phyloP scores from a whole-genome alignment of 179 eudicot species.

The Silene vulgaris region DNA sequence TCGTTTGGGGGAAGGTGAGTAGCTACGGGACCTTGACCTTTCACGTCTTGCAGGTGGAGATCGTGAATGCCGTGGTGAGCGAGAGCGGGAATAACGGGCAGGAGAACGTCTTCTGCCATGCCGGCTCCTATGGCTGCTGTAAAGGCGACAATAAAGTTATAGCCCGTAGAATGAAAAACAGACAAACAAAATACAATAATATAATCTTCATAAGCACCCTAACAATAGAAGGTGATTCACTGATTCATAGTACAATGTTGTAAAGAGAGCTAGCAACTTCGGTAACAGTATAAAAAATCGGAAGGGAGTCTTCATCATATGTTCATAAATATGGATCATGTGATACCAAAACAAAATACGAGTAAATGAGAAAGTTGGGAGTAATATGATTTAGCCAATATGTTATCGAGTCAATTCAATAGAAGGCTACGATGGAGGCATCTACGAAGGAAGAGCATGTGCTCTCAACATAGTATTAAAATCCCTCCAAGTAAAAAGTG shows the following conservation, averaged over 20 bases:
- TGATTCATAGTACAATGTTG: background rate
- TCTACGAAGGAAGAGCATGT: too few species aligned
- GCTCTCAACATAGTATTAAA: too few species aligned
- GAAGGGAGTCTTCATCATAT: background rate
- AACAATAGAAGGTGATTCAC: background rate
- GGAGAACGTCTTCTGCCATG: slow-evolving; percentile 75
- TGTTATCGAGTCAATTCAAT: background rate
- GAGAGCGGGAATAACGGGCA: slow-evolving; percentile 60
- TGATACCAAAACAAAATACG: background rate
- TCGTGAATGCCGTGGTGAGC: slow-evolving; percentile 64
- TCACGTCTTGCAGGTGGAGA: slow-evolving; percentile 72
- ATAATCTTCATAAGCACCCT: background rate
- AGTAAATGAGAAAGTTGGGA: too few species aligned
- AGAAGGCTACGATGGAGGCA: background rate
- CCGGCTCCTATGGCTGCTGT: slow-evolving; percentile 40
- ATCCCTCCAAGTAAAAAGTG: too few species aligned
- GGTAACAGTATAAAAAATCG: background rate
- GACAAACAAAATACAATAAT: background rate
- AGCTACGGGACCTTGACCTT: slow-evolving; percentile 58
- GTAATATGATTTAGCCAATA: too few species aligned
- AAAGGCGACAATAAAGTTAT: background rate
- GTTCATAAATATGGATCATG: background rate
- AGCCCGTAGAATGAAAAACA: background rate
- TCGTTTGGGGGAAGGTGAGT: slow-evolving; percentile 64
- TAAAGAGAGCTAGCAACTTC: background rate